phyloP scores from a whole-genome alignment of 805 yeast genomes.

The Metschnikowia corniflorae region DNA sequence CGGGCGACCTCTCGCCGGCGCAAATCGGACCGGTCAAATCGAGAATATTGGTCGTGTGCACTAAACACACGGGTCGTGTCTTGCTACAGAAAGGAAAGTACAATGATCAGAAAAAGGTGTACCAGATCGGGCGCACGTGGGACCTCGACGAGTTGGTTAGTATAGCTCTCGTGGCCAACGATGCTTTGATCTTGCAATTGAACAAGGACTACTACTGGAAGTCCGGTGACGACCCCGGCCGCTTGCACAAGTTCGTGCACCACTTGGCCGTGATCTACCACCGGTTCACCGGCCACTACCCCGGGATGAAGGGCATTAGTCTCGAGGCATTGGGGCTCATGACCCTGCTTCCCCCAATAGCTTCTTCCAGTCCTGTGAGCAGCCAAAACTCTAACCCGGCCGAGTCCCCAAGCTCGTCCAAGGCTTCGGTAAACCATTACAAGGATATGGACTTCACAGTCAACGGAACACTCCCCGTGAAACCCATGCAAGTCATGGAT shows the following conservation, averaged over 20 bases:
- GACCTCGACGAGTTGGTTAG: conserved; percentile 63
- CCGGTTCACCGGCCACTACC: conserved; percentile 36
- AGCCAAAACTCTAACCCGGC: background rate
- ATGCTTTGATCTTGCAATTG: conserved; percentile 58
- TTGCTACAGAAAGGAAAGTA: conserved; percentile 83
- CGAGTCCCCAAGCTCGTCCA: background rate
- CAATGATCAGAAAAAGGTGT: conserved; percentile 58
- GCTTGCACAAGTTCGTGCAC: conserved; percentile 33
- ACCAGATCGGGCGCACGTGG: conserved; percentile 95
- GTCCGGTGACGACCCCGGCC: conserved; percentile 35
- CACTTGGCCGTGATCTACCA: conserved; percentile 32
- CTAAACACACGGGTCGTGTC: conserved; percentile 62
- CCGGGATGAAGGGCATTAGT: conserved; percentile 31
- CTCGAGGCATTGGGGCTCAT: conserved; percentile 31
- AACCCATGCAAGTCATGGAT: conserved; percentile 39
- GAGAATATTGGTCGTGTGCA: conserved; percentile 59
- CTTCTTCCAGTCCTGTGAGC: background rate
- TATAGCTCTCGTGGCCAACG: conserved; percentile 50
- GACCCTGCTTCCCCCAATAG: background rate
- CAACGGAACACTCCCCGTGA: conserved; percentile 40
- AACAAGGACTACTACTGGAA: conserved; percentile 83
- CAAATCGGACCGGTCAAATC: conserved; percentile 45
- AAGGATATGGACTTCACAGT: conserved; percentile 40
- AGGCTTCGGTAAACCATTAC: conserved; percentile 21
- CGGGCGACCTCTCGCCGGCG: conserved; percentile 44